Base-by-base conservation (phyloP, 148 eudicot species). In the Amaranthus palmeri region DNA sequence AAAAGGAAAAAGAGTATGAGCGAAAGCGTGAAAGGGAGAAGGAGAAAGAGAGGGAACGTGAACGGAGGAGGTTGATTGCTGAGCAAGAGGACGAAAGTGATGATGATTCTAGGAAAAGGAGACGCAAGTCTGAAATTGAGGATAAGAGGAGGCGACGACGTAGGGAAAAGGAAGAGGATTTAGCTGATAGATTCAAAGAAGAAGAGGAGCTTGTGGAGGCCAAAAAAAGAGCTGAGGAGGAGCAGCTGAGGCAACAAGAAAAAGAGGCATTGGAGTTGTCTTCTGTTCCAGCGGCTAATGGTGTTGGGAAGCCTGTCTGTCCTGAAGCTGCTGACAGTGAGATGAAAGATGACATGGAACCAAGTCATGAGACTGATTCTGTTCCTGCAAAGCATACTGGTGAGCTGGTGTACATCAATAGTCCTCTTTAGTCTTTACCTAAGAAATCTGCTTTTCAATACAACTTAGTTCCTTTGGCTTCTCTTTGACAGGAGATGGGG, bases 141-240 rank as follows among this genome's bases (percentile, higher is more conserved):
- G 98, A 81, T 46, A 83, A 87, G 76, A 87, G 97, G 83, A 88
- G 76, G 72, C 78, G 87, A 73, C 80, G 92, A 51, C 74, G 79
- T 61, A 81, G 96, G 84, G 99, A 96, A 72, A 96, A 84, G 76
- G 97, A 96, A 74, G 97, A 96, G 0, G 97, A 92, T 81, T 70
- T 86, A 73, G 90, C 83, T 5, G 99, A 96, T 71, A 81, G 84
- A 79, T 69, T 87, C 6, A 90, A 84, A 84, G 99, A 96, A 81
- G 92, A 85, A 68, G 96, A 90, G 76, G 99, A 96, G 63, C 81
- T 82, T 83, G 90, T 73, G 4, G 99, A 88, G 86, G 90, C 90
- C 71, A 85, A 88, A 84, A 84, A 77, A 76, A 85, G 76, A 67
- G 91, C 83, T 3, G 92, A 88, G 70, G 99, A 95, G 70, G 90